Evolutionary conservation across 225 moss, liverwort and hornwort species (phyloP).

Genomic region (Physcomitrium patens): DNA sequence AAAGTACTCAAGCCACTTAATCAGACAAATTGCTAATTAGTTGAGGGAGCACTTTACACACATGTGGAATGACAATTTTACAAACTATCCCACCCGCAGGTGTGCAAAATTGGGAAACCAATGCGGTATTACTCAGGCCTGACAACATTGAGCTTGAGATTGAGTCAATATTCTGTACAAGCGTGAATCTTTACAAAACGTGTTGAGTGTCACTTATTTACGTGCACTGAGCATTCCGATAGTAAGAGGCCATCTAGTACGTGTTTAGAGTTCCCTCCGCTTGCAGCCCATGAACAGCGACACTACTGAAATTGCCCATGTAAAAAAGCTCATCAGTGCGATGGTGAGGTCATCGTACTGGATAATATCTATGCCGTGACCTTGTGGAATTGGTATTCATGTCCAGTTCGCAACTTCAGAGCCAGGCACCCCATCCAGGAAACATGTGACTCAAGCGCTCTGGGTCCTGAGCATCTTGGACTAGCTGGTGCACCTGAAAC

Average conservation of each 20-base stretch:
- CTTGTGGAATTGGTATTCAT: background rate
- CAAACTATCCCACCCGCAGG: too few relatives aligned
- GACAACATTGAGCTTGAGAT: background rate
- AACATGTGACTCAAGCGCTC: constrained; percentile 94
- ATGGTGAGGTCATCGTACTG: background rate
- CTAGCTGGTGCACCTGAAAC: constrained; percentile 84
- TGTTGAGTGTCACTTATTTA: constrained; percentile 15
- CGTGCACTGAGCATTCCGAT: background rate
- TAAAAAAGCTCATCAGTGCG: background rate
- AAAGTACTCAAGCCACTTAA: background rate
- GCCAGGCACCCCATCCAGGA: constrained; percentile 99
- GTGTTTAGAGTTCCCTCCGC: background rate
- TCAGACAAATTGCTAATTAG: too few relatives aligned
- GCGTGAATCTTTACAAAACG: background rate
- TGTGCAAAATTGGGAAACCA: background rate
- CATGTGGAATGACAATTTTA: too few relatives aligned
- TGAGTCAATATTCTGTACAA: background rate
- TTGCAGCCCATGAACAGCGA: background rate
- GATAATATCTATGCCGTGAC: background rate
- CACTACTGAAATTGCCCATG: background rate
- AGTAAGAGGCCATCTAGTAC: background rate
- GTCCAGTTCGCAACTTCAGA: constrained; percentile 35
- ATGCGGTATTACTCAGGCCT: background rate
- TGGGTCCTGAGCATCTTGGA: constrained; percentile 95
- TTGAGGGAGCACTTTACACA: too few relatives aligned